A percentile compares a stretch with the other conserved stretches of the same genome.
Conservation (phyloP, 1,284 basidiomycete genomes). For the Baeospora myosura region DNA sequence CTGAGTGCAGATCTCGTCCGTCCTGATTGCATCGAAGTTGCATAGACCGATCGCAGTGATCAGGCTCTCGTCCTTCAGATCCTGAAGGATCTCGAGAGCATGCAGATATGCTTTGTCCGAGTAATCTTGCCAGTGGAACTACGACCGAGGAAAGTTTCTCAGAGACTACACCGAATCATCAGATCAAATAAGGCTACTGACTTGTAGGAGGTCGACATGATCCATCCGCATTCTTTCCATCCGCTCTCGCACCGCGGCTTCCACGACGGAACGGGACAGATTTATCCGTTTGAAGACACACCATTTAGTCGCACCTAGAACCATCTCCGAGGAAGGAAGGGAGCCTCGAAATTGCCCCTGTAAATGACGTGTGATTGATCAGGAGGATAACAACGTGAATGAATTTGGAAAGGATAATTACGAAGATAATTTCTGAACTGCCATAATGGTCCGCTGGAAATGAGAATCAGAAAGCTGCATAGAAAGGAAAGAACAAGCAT, state of each 20-base stretch:
- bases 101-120: conserved; percentile 59
- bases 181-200: conserved; percentile 17
- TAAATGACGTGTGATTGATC: conserved; percentile 12
- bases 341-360: conserved; percentile 63
- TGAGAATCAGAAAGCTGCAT: conserved; percentile 8
- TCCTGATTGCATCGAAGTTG: conserved; percentile 71
- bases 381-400: conserved; percentile 1
- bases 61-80: conserved; percentile 51
- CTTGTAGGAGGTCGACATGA: conserved; percentile 68
- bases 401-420: conserved; percentile 26
- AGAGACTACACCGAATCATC: not conserved
- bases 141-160: conserved; percentile 2
- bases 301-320: conserved; percentile 76
- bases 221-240: conserved; percentile 40
- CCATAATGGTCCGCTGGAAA: conserved; percentile 74
- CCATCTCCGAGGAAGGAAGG: conserved; percentile 31
- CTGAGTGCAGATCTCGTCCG: conserved; percentile 72
- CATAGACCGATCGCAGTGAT: conserved; percentile 67
- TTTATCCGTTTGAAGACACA: conserved; percentile 59
- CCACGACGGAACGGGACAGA: conserved; percentile 50
- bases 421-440: conserved; percentile 70
- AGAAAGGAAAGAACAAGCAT: conserved; percentile 2
- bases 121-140: conserved; percentile 84
- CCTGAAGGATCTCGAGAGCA: conserved; percentile 51
- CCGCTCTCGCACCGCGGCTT: conserved; percentile 63